Conservation (phyloP, 2,329 filamentous ascomycete genomes). For the Epichloe festucae region DNA sequence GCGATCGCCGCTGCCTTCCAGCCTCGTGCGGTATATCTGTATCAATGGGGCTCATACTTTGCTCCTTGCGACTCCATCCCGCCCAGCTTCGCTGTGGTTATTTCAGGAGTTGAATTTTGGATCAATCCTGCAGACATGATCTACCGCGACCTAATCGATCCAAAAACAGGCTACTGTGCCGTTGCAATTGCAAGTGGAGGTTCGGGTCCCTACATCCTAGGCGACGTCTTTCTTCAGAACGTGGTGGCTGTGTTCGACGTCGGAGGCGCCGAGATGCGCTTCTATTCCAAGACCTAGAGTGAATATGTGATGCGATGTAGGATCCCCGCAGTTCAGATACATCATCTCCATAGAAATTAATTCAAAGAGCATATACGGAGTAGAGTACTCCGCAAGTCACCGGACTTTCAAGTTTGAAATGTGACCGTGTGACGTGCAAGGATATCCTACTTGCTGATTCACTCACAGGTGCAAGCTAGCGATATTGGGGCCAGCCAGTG, state of each 20-base stretch:
- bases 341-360: too few species aligned
- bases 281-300: constrained; percentile 19
- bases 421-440: too few species aligned
- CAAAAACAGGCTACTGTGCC: constrained; percentile 33
- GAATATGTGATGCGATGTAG: not conserved
- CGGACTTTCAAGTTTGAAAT: too few species aligned
- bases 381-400: too few species aligned
- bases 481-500: too few species aligned
- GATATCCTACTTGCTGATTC: too few species aligned
- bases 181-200: constrained; percentile 32
- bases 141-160: constrained; percentile 29
- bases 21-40: constrained; percentile 33
- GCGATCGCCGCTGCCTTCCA: constrained; percentile 33
- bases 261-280: constrained; percentile 31
- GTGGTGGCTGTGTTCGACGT: constrained; percentile 36
- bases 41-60: constrained; percentile 35
- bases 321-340: too few species aligned
- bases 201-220: constrained; percentile 34
- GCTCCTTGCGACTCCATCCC: constrained; percentile 33
- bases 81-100: constrained; percentile 31
- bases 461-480: too few species aligned
- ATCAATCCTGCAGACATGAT: constrained; percentile 37
- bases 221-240: constrained; percentile 37
- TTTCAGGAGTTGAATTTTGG: constrained; percentile 30
- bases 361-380: too few species aligned